Conservation (phyloP, 495 filamentous ascomycete genomes). For the Trichoderma asperelloides region DNA sequence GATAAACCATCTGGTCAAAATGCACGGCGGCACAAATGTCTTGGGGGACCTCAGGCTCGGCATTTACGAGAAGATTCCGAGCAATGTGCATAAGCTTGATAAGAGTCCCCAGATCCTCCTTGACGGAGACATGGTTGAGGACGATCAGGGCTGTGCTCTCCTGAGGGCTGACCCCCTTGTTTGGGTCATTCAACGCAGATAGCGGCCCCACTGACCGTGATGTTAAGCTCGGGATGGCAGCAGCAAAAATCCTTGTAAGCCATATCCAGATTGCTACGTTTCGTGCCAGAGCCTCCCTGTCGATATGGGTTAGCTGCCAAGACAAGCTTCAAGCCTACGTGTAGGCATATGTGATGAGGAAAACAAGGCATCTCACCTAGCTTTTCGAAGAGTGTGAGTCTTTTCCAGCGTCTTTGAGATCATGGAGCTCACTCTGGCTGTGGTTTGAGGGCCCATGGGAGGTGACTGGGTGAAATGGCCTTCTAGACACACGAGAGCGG, state of each 20-base stretch:
- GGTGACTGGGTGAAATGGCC: conserved; percentile 44
- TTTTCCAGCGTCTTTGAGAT: conserved; percentile 44
- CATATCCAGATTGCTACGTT: conserved; percentile 64
- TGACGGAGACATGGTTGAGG: conserved; percentile 61
- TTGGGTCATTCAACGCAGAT: conserved; percentile 23
- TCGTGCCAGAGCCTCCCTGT: conserved; percentile 46
- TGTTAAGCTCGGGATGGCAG: conserved; percentile 28
- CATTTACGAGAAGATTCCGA: conserved; percentile 73
- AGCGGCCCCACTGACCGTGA: conserved; percentile 30
- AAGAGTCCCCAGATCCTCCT: conserved; percentile 73
- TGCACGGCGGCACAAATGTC: conserved; percentile 72
- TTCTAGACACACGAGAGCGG: conserved; percentile 44
- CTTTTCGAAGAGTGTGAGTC: conserved; percentile 41
- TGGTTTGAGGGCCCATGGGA: conserved; percentile 38
- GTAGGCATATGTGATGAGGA: not conserved
- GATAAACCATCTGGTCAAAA: conserved; percentile 76
- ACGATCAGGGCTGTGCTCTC: conserved; percentile 67
- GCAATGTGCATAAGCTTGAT: conserved; percentile 80
- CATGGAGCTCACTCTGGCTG: conserved; percentile 38
- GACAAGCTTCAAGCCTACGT: no score
- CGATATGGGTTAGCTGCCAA: conserved; percentile 2
- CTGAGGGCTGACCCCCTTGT: conserved; percentile 46
- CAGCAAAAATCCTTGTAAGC: conserved; percentile 35
- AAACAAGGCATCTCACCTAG: conserved; percentile 31
- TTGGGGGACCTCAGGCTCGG: conserved; percentile 63